A percentile compares a stretch with the other conserved stretches of the same genome.
Evolutionary conservation across 1,139 yeast species (phyloP).

Genomic region (Saccharomyces pastorianus): DNA sequence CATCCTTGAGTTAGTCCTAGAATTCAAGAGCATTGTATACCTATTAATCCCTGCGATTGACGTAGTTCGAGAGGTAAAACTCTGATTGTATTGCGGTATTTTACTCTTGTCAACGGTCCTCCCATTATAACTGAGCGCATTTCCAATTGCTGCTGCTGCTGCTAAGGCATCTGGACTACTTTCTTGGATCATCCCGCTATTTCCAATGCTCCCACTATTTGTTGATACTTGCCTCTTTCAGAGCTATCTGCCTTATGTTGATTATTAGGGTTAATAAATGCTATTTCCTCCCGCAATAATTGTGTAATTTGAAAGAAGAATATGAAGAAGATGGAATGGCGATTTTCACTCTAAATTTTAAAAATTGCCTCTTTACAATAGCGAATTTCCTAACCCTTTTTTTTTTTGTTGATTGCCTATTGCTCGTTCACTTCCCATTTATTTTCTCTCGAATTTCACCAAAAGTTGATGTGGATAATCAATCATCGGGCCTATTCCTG

Average conservation of each 20-base stretch:
- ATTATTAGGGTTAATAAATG: background rate
- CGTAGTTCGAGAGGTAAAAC: background rate
- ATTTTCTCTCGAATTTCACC: background rate
- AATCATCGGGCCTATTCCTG: background rate
- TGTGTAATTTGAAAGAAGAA: slow-evolving; percentile 7
- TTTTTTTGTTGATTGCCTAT: background rate
- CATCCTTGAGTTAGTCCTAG: slow-evolving; percentile 4
- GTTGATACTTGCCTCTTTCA: background rate
- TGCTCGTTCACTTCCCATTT: background rate
- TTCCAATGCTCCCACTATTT: background rate
- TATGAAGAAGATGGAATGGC: background rate
- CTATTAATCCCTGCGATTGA: background rate
- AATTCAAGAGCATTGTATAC: background rate
- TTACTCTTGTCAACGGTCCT: slow-evolving; percentile 19
- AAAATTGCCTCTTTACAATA: background rate
- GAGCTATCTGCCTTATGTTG: background rate
- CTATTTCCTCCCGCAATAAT: slow-evolving; percentile 2
- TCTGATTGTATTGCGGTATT: slow-evolving; percentile 15
- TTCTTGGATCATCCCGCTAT: slow-evolving; percentile 4
- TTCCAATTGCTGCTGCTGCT: slow-evolving; percentile 38
- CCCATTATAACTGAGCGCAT: slow-evolving; percentile 28
- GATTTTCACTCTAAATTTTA: background rate
- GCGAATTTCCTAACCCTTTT: background rate
- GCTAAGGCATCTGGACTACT: slow-evolving; percentile 35
- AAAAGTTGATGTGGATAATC: background rate